Base-by-base conservation (phyloP, 139 green algal genomes). In the Volvox africanus region DNA sequence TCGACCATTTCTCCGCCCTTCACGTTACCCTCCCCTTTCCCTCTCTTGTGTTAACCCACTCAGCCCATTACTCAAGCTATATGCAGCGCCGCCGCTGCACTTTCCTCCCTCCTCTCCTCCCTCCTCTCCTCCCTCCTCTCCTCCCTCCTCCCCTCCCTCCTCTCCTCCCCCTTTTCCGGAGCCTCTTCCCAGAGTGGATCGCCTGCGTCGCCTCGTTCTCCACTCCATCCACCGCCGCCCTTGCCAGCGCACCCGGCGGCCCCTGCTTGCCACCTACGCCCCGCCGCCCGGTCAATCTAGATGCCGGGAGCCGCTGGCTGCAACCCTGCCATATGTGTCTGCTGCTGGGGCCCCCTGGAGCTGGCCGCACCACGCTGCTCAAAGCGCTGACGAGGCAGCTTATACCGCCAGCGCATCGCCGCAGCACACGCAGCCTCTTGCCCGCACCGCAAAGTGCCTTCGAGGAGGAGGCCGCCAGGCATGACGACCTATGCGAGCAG, bases 281-380 rank as follows among this genome's bases (percentile, higher is more conserved):
- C 76, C 50, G 65, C 21, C 78, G 36, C 65, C 85, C 17, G 20
- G 24, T 86, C 33, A 85, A 86, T 61, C 87, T 91, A 0, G 35
- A 91, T 35, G 76, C 55, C 13, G 83, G 77, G 14, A 91, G 77
- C 37, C 89, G 92, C 32, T 89, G 92, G 55, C 90, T 94, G 18
- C 55, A 33, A 28, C 92, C 90, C 20, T 92, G 94, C 2, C 83
- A 90, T 12, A 84, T 94, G 33, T 97, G 94, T 0, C 90, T 97
- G 80, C 92, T 97, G 82, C 92, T 97, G 69, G 96, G 95, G 0
- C 96, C 96, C 26, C 96, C 96, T 61, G 95, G 94, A 44, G 88
- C 92, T 19, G 96, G 96, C 55, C 97, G 97, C 90, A 94, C 91
- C 35, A 94, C 93, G 0, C 93, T 97, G n/a, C 90, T 98, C 86